phyloP scores from a whole-genome alignment of 116 monocot genomes.

The Iris pallida region DNA sequence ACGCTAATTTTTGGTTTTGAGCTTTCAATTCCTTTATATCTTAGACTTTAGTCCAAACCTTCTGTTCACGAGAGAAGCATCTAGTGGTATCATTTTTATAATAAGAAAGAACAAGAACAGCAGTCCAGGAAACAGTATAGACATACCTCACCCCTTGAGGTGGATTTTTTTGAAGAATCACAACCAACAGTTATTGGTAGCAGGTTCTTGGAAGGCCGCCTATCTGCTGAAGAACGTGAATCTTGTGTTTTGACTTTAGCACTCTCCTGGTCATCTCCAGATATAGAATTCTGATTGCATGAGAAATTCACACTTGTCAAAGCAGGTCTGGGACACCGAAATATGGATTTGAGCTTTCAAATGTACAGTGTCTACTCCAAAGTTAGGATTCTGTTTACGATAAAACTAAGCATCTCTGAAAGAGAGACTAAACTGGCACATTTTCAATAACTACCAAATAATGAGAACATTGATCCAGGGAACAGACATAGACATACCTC shows the following conservation, averaged over 20 bases:
- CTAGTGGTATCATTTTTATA: neutral
- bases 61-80: neutral
- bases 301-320: neutral
- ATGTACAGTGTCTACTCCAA: too few species aligned
- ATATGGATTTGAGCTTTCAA: too few species aligned
- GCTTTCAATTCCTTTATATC: neutral
- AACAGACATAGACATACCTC: too few species aligned
- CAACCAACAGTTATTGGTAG: constrained; percentile 5
- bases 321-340: too few species aligned
- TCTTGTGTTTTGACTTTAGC: neutral
- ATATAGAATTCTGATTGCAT: constrained; percentile 4
- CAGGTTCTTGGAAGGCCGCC: constrained; percentile 4
- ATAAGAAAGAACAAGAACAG: neutral
- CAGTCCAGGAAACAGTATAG: neutral
- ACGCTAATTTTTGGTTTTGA: neutral
- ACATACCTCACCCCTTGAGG: constrained; percentile 39
- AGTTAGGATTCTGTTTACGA: too few species aligned
- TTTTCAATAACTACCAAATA: too few species aligned
- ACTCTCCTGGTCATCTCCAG: neutral
- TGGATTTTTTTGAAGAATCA: constrained; percentile 22
- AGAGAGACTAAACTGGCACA: too few species aligned
- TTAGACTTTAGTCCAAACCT: neutral
- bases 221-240: constrained; percentile 6
- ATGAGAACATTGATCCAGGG: too few species aligned
- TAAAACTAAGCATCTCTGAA: too few species aligned